Percentiles rank a stretch among this genome's conserved stretches.
These are phyloP conservation scores for Platanthera zijinensis DNA, from an alignment of 106 monocot genomes.

Conservation along the genomic window DNA sequence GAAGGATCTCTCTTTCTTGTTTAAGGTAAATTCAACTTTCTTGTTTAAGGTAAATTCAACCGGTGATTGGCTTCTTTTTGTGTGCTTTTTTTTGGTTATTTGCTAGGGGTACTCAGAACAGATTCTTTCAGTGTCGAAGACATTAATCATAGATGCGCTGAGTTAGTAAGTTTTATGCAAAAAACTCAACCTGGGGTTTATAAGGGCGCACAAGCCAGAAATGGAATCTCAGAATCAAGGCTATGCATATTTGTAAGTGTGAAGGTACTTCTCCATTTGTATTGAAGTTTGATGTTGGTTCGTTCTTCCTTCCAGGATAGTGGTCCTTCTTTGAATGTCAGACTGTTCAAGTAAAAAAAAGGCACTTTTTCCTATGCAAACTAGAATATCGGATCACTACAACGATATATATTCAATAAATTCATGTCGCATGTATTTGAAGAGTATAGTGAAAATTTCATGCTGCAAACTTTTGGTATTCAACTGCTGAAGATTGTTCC, in stretches of 20 bases:
- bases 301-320: neutral
- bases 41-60: slow-evolving; percentile 64
- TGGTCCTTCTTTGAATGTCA: too few species aligned
- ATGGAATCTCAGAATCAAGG: slow-evolving; percentile 92
- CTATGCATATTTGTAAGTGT: slow-evolving; percentile 68
- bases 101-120: slow-evolving; percentile 2
- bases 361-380: too few species aligned
- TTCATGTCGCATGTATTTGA: too few species aligned
- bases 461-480: too few species aligned
- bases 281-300: neutral
- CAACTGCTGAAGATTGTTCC: too few species aligned
- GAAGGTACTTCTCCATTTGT: slow-evolving; percentile 30
- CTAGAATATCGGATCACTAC: too few species aligned
- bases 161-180: slow-evolving; percentile 58
- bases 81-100: neutral
- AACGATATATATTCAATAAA: too few species aligned
- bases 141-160: slow-evolving; percentile 83
- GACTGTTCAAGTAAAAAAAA: too few species aligned
- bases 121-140: slow-evolving; percentile 87
- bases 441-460: too few species aligned
- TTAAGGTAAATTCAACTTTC: slow-evolving; percentile 71
- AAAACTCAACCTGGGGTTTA: slow-evolving; percentile 27
- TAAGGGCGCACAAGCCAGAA: slow-evolving; percentile 52
- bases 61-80: neutral
- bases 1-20: slow-evolving; percentile 65